Conservation (phyloP, 73 alveolate species). For the Symbiodinium pilosum region DNA sequence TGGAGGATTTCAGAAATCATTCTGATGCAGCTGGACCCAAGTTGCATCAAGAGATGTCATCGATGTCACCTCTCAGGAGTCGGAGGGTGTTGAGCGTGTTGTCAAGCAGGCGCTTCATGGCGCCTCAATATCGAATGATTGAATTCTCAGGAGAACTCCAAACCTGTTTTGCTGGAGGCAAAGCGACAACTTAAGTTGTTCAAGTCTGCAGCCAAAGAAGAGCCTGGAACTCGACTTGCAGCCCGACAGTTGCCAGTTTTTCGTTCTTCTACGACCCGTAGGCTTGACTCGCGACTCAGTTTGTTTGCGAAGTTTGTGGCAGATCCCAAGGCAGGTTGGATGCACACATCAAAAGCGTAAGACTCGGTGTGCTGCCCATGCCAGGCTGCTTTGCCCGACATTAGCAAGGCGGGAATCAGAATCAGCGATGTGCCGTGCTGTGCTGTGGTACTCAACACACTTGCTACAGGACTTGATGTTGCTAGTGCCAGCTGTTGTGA, state of each 20-base stretch:
- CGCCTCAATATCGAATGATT: neutral
- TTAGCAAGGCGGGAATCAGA: neutral
- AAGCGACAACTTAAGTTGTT: constrained; percentile 7
- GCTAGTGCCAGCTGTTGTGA: too few relatives aligned
- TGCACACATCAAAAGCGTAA: too few relatives aligned
- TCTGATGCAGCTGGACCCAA: too few relatives aligned
- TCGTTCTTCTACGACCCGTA: neutral
- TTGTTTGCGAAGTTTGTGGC: neutral
- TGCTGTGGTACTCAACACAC: too few relatives aligned
- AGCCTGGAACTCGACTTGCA: neutral
- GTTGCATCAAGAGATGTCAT: too few relatives aligned
- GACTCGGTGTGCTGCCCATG: too few relatives aligned
- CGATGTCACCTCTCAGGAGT: neutral
- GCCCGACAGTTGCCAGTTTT: too few relatives aligned
- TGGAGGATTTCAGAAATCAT: neutral
- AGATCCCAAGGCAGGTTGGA: neutral
- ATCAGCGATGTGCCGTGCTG: too few relatives aligned
- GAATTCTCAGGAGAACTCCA: neutral
- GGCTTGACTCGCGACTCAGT: neutral
- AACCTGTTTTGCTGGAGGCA: too few relatives aligned
- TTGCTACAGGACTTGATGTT: too few relatives aligned
- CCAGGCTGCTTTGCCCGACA: neutral
- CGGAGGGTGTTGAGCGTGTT: neutral
- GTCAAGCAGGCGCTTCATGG: neutral
- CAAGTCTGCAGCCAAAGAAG: neutral